These are phyloP conservation scores for Fusarium secorum DNA, from an alignment of 2,329 filamentous ascomycete species.

Conservation along the genomic window DNA sequence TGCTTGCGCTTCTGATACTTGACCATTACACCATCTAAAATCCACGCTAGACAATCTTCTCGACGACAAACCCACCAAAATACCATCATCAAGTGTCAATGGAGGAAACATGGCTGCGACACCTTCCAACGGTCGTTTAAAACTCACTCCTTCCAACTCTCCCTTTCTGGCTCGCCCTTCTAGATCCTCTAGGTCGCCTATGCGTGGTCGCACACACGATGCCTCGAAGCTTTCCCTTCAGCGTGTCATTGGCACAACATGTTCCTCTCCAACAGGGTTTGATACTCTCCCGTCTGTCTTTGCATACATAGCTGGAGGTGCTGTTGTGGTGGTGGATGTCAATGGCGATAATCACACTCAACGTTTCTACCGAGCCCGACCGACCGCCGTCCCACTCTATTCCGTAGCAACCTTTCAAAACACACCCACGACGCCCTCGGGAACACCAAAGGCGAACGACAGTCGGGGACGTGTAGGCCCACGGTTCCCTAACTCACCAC, in stretches of 20 bases:
- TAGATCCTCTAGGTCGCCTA: slow-evolving; percentile 69
- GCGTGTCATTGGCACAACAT: slow-evolving; percentile 91
- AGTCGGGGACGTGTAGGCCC: slow-evolving; percentile 65
- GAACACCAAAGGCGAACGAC: slow-evolving; percentile 69
- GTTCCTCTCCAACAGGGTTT: slow-evolving; percentile 83
- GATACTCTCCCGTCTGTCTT: slow-evolving; percentile 81
- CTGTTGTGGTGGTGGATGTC: slow-evolving; percentile 87
- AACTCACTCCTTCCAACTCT: slow-evolving; percentile 79
- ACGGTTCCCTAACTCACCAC: slow-evolving; percentile 57
- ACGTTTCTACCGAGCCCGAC: slow-evolving; percentile 89
- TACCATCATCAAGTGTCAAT: slow-evolving; percentile 52
- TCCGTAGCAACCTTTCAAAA: slow-evolving; percentile 62
- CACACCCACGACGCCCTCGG: slow-evolving; percentile 58
- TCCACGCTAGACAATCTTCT: slow-evolving; percentile 5
- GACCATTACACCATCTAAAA: slow-evolving; percentile 12
- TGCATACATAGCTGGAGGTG: slow-evolving; percentile 90
- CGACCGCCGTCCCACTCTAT: slow-evolving; percentile 74
- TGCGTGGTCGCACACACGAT: slow-evolving; percentile 60
- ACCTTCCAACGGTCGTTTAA: slow-evolving; percentile 66
- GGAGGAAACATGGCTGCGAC: slow-evolving; percentile 66
- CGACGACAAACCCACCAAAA: slow-evolving; percentile 19
- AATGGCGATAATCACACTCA: slow-evolving; percentile 74
- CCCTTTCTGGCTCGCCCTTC: slow-evolving; percentile 69
- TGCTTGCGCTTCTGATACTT: slow-evolving; percentile 10
- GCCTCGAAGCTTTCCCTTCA: slow-evolving; percentile 74